These are phyloP conservation scores for Fusarium illudens DNA, from an alignment of 2,329 filamentous ascomycete genomes.

Conservation along the genomic window DNA sequence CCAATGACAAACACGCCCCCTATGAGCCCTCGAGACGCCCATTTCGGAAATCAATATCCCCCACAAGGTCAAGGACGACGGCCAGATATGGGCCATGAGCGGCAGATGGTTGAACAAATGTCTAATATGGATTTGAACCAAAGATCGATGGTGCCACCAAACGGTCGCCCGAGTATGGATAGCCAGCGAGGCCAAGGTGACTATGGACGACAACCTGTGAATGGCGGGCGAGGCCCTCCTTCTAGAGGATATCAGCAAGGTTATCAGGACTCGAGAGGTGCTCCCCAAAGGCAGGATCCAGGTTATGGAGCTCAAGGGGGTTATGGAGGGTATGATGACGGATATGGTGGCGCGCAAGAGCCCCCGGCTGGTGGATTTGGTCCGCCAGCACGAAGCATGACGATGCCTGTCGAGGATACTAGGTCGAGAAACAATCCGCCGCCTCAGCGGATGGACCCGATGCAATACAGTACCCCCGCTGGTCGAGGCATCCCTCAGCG, in stretches of 20 bases:
- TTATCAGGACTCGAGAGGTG: slow-evolving; percentile 41
- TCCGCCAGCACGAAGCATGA: slow-evolving; percentile 66
- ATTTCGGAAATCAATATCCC: slow-evolving; percentile 37
- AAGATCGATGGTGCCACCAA: slow-evolving; percentile 31
- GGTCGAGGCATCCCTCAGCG: slow-evolving; percentile 59
- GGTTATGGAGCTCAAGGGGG: slow-evolving; percentile 33
- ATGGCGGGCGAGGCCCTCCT: slow-evolving; percentile 39
- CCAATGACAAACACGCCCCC: slow-evolving; percentile 44
- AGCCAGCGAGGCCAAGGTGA: slow-evolving; percentile 40
- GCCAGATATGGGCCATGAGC: slow-evolving; percentile 39
- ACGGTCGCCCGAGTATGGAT: slow-evolving; percentile 40
- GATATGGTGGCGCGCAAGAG: slow-evolving; percentile 41
- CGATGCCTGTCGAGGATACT: slow-evolving; percentile 64
- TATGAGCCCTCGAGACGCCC: slow-evolving; percentile 41
- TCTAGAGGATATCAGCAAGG: slow-evolving; percentile 48
- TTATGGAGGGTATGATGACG: slow-evolving; percentile 42
- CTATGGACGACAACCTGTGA: slow-evolving; percentile 40
- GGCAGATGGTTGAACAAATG: slow-evolving; percentile 48
- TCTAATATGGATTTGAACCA: slow-evolving; percentile 49
- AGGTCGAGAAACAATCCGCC: slow-evolving; percentile 51
- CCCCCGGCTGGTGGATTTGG: slow-evolving; percentile 55
- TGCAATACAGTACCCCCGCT: slow-evolving; percentile 56
- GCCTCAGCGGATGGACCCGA: slow-evolving; percentile 53
- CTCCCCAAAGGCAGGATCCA: slow-evolving; percentile 41
- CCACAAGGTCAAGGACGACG: slow-evolving; percentile 35